A percentile compares a stretch with the other conserved stretches of the same genome.
Evolutionary conservation across 805 yeast species (phyloP).

Genomic region (Lipomyces starkeyi): DNA sequence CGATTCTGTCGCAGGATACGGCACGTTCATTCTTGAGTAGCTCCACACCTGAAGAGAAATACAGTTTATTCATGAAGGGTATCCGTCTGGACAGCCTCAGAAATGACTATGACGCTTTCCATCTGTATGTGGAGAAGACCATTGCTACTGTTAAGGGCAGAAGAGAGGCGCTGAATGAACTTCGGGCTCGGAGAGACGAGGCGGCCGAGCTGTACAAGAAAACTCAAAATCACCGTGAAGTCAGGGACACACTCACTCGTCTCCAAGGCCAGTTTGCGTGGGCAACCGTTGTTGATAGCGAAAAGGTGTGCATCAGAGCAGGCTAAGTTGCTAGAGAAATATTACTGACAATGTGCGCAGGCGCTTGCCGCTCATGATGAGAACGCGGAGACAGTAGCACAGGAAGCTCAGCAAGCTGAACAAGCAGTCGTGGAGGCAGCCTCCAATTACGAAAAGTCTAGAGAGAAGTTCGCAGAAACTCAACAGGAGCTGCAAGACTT

Average conservation of each 20-base stretch:
- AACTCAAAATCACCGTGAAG: conserved; percentile 27
- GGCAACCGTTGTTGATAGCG: conserved; percentile 29
- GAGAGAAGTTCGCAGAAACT: neutral
- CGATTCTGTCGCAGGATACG: conserved; percentile 89
- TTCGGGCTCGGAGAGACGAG: conserved; percentile 49
- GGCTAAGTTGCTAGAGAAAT: neutral
- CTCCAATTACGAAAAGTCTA: neutral
- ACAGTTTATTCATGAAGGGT: conserved; percentile 78
- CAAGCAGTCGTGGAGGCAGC: neutral
- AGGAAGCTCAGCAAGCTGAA: conserved; percentile 35
- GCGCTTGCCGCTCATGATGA: neutral
- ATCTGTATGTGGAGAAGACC: conserved; percentile 51
- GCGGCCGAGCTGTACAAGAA: conserved; percentile 40
- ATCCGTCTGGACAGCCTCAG: conserved; percentile 69
- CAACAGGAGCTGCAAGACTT: neutral
- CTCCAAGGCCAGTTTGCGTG: conserved; percentile 32
- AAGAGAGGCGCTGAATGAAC: conserved; percentile 49
- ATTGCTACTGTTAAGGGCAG: conserved; percentile 28
- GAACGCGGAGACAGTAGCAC: conserved; percentile 28
- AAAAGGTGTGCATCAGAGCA: neutral
- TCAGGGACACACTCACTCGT: conserved; percentile 18
- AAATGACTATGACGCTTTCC: conserved; percentile 50
- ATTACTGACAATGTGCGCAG: neutral
- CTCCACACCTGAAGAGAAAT: conserved; percentile 74
- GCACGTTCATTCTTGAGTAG: conserved; percentile 88